Evolutionary conservation across 345 rosid species (phyloP).

Genomic region (Bruguiera parviflora): DNA sequence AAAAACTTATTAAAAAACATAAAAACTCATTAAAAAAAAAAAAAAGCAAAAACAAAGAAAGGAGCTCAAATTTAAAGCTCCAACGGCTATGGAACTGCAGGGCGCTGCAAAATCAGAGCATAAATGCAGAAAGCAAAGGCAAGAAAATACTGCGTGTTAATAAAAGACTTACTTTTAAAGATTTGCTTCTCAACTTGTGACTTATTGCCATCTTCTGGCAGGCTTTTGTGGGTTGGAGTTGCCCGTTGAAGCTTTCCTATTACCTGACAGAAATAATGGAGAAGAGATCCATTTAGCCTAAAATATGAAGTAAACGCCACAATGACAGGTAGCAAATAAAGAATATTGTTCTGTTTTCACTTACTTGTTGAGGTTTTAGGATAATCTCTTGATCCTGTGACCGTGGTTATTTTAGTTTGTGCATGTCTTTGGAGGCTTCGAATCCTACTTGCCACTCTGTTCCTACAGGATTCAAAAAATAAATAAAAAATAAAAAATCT

Average conservation of each 20-base stretch:
- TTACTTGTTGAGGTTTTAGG: constrained; percentile 39
- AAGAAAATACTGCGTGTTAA: neutral
- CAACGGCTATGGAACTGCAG: constrained; percentile 1
- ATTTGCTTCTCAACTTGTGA: neutral
- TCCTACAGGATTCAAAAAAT: constrained; percentile 19
- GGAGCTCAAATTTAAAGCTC: neutral
- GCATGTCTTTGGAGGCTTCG: constrained; percentile 33
- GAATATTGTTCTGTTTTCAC: constrained; percentile 8
- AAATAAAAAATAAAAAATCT: neutral
- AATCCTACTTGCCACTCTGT: constrained; percentile 16
- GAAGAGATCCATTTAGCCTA: no score
- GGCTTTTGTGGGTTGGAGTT: constrained; percentile 37
- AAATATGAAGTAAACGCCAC: no score
- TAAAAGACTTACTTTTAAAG: neutral
- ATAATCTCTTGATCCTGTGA: constrained; percentile 14
- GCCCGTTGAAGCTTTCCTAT: constrained; percentile 28
- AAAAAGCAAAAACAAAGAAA: no score
- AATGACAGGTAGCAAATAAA: neutral
- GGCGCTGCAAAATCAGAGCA: neutral
- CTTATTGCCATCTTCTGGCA: constrained; percentile 45
- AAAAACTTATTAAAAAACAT: neutral
- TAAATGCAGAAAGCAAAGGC: neutral
- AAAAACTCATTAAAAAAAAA: neutral
- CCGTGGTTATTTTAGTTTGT: constrained; percentile 20
- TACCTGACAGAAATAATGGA: constrained; percentile 29